Percentiles rank a stretch among this genome's conserved stretches.
Evolutionary conservation across 805 yeast species (phyloP).

Genomic region (Myxozyma monticola): DNA sequence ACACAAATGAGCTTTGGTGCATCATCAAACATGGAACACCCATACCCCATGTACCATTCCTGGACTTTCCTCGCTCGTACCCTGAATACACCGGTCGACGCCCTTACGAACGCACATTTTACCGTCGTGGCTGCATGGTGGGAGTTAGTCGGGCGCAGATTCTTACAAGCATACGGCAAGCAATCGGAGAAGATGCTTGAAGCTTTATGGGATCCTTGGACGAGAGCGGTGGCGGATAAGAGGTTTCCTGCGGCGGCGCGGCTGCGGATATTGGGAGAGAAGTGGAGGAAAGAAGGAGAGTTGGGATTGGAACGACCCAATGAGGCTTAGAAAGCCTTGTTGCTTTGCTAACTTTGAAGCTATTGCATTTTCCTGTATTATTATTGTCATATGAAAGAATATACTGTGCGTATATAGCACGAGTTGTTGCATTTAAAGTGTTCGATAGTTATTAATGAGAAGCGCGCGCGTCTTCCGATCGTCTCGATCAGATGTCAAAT

Average conservation of each 20-base stretch:
- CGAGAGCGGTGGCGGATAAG: conserved; percentile 50
- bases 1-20: conserved; percentile 50
- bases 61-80: conserved; percentile 78
- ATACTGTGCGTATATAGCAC: too few species aligned
- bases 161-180: conserved; percentile 57
- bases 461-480: too few species aligned
- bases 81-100: conserved; percentile 54
- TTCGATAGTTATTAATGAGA: too few species aligned
- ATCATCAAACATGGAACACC: conserved; percentile 41
- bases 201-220: conserved; percentile 53
- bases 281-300: conserved; percentile 55
- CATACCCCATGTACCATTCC: conserved; percentile 54
- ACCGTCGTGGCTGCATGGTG: conserved; percentile 81
- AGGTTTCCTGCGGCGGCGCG: conserved; percentile 78
- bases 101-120: conserved; percentile 68
- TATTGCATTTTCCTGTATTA: too few species aligned
- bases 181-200: conserved; percentile 68
- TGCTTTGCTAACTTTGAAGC: too few species aligned
- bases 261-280: conserved; percentile 74
- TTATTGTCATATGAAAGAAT: too few species aligned
- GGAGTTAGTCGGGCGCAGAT: conserved; percentile 72
- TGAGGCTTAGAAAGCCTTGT: conserved; percentile 44
- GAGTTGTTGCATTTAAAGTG: too few species aligned
- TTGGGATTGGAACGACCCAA: conserved; percentile 49
- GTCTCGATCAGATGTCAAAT: too few species aligned